A percentile compares a stretch with the other conserved stretches of the same genome.
Conservation (phyloP, 108 stramenopile genomes). For the Fistulifera pelliculosa region DNA sequence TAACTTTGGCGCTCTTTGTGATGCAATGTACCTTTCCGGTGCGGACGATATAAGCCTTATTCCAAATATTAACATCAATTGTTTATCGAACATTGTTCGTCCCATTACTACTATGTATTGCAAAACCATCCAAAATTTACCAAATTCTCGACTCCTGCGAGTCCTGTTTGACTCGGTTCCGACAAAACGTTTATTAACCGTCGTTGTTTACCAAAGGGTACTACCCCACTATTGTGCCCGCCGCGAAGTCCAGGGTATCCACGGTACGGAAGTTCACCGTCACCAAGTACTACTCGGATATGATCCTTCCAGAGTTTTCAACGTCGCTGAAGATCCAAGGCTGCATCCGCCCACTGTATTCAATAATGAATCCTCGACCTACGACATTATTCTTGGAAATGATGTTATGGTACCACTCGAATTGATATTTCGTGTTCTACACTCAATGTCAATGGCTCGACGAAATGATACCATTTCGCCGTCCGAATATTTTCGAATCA, state of each 20-base stretch:
- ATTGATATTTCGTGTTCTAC: slow-evolving; percentile 7
- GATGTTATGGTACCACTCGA: slow-evolving; percentile 18
- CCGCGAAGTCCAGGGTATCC: too few species aligned
- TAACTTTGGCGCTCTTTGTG: too few species aligned
- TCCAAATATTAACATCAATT: background rate
- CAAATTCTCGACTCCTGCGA: slow-evolving; percentile 17
- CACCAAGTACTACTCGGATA: slow-evolving; percentile 12
- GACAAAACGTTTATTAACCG: slow-evolving; percentile 9
- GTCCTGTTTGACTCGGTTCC: slow-evolving; percentile 14
- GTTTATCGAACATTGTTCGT: background rate
- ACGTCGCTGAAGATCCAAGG: background rate
- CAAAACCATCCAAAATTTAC: slow-evolving; percentile 3
- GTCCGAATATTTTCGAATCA: too few species aligned
- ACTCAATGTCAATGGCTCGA: background rate
- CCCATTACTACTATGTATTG: background rate
- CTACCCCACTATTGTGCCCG: background rate
- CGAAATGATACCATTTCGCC: too few species aligned
- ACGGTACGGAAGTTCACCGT: too few species aligned
- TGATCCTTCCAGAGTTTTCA: slow-evolving; percentile 16
- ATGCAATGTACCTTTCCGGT: too few species aligned
- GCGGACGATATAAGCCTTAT: too few species aligned
- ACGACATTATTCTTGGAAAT: slow-evolving; percentile 27
- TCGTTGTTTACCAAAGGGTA: slow-evolving; percentile 4
- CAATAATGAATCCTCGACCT: background rate
- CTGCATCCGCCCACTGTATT: slow-evolving; percentile 7